Conservation (phyloP, 257 asterid genomes). For the Anisodus acutangulus region DNA sequence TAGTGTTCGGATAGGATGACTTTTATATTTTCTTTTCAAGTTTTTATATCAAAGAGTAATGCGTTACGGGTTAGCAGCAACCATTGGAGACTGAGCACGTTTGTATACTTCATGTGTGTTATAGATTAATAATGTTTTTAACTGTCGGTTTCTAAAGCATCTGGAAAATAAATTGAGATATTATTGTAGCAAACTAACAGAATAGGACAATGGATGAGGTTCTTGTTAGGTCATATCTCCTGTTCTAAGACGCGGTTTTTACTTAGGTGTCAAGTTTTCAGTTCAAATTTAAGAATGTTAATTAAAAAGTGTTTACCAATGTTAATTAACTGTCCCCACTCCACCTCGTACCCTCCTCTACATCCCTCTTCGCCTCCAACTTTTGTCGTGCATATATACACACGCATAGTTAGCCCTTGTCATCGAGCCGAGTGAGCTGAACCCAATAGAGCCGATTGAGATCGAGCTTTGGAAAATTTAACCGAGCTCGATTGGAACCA, state of each 20-base stretch:
- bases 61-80: conserved; percentile 30
- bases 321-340: neutral
- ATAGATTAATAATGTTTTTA: neutral
- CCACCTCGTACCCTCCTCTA: neutral
- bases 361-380: neutral
- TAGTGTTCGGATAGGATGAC: neutral
- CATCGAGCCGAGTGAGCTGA: too few relatives aligned
- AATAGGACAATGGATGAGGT: neutral
- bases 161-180: neutral
- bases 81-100: conserved; percentile 21
- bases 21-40: neutral
- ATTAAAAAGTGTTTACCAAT: neutral
- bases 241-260: conserved; percentile 33
- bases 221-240: conserved; percentile 23
- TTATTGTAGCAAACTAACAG: neutral
- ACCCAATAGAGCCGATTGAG: too few relatives aligned
- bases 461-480: too few relatives aligned
- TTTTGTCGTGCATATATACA: too few relatives aligned
- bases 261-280: conserved; percentile 1
- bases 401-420: too few relatives aligned
- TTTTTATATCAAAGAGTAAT: neutral
- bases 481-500: too few relatives aligned
- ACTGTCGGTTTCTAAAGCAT: neutral
- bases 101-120: neutral
- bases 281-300: neutral